These are phyloP conservation scores for Aspergillus egyptiacus DNA, from an alignment of 495 filamentous ascomycete species.

Conservation along the genomic window DNA sequence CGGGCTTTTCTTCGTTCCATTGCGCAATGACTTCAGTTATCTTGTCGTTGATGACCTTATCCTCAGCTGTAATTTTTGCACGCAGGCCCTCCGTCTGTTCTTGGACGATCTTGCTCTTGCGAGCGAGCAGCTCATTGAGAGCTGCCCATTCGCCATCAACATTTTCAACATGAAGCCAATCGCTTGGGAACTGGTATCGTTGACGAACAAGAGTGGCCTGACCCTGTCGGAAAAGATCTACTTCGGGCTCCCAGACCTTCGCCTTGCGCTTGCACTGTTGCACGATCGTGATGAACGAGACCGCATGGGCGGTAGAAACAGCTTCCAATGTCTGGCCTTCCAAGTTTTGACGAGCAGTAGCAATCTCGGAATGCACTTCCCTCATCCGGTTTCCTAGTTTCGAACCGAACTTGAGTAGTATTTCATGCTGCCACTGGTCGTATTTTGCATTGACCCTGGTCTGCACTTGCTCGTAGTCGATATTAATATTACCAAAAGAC, in stretches of 20 bases:
- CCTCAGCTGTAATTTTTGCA: constrained; percentile 94
- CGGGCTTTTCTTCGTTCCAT: constrained; percentile 95
- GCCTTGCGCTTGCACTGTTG: constrained; percentile 92
- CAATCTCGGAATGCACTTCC: constrained; percentile 82
- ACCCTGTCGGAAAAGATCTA: constrained; percentile 91
- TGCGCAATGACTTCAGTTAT: constrained; percentile 72
- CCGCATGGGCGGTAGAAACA: constrained; percentile 89
- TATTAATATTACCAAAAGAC: constrained; percentile 84
- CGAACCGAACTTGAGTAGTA: constrained; percentile 81
- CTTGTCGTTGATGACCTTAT: constrained; percentile 81
- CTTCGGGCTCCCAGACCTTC: constrained; percentile 87
- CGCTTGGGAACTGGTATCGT: constrained; percentile 83
- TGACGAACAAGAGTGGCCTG: constrained; percentile 85
- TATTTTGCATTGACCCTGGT: constrained; percentile 98
- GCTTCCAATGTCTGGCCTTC: constrained; percentile 88
- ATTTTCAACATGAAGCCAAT: constrained; percentile 93
- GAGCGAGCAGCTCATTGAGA: constrained; percentile 77
- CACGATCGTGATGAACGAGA: constrained; percentile 96
- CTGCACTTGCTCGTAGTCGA: constrained; percentile 98
- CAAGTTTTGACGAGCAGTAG: constrained; percentile 78
- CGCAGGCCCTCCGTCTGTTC: constrained; percentile 92
- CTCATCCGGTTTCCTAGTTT: constrained; percentile 86
- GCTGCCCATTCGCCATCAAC: constrained; percentile 90
- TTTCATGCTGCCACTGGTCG: constrained; percentile 99
- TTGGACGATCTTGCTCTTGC: constrained; percentile 88